Evolutionary conservation across 768 basidiomycete genomes (phyloP).

Genomic region (Podaxis carcinomalis): DNA sequence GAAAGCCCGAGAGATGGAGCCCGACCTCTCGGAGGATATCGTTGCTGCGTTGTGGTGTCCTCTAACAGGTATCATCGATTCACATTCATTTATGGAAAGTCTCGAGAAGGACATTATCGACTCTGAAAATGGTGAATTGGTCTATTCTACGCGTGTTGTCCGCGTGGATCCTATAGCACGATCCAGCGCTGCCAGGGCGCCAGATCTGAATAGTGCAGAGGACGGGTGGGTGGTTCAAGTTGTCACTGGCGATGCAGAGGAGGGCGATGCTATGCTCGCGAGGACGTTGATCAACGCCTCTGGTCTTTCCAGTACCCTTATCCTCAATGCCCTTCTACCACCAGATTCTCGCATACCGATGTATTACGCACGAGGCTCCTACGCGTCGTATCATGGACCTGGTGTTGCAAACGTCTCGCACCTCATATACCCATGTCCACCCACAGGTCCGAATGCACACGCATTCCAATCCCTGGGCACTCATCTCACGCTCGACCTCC

Average conservation of each 20-base stretch:
- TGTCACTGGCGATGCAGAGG: conserved; percentile 44
- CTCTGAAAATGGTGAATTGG: conserved; percentile 63
- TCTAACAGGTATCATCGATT: conserved; percentile 88
- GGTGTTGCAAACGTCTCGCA: conserved; percentile 64
- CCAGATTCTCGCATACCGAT: conserved; percentile 57
- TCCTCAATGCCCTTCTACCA: conserved; percentile 68
- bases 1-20: conserved; percentile 73
- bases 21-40: conserved; percentile 72
- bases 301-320: conserved; percentile 66
- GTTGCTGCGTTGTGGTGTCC: conserved; percentile 74
- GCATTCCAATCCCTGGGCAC: conserved; percentile 87
- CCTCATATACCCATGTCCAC: conserved; percentile 91
- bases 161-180: conserved; percentile 67
- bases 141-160: conserved; percentile 77
- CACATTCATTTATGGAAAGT: conserved; percentile 77
- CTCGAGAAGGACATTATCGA: conserved; percentile 80
- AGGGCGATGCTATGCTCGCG: conserved; percentile 63
- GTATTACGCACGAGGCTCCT: conserved; percentile 82
- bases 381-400: conserved; percentile 82
- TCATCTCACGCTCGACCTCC: conserved; percentile 84
- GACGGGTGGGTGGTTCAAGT: conserved; percentile 89
- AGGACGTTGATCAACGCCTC: conserved; percentile 79
- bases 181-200: conserved; percentile 15
- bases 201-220: conserved; percentile 28
- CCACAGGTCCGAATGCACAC: conserved; percentile 49